Evolutionary conservation across 257 asterid genomes (phyloP), one percentile per base, ranked within the genome.

Genomic region (Nicotiana otophora): DNA sequence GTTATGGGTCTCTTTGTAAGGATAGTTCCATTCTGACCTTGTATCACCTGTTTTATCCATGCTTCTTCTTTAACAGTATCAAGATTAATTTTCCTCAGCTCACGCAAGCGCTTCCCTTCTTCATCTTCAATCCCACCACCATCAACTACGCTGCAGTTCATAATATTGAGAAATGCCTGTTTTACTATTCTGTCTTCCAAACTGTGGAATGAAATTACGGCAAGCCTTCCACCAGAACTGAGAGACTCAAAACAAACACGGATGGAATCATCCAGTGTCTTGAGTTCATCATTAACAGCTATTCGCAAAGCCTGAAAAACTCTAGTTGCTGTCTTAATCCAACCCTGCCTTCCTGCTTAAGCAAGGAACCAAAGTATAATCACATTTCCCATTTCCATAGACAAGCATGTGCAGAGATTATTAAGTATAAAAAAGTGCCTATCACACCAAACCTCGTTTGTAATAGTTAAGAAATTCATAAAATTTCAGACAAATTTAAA

Each of bases 281-380:
- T 92, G 62, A 96, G 98, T 88, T 96, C 98, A 80, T 96, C 98
- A 51, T 96, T 94, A 19, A 96, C 99, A 61, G 98, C 98, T 90
- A 96, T 96, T 78, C 99, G 82, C 65, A 96, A 84, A 54, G 97
- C 99, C 85, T 96, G 99, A 82, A 96, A 96, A 20, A 96, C 98
- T 61, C 99, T 89, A 83, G 93, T 92, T 3, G 99, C 98, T 2
- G 98, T 96, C 90, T 96, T 96, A 30, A 96, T 96, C 99, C 99
- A 96, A 74, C 99, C 99, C 83, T 96, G 98, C 86, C 98, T 93
- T 28, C 97, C 97, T 86, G 97, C 97, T 94, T 94, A 66, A 65
- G 72, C 77, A 36, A 46, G 53, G 42, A 15, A 26, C 23, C 46
- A 46, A 81, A 75, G 63, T 7, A 75, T 51, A 28, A 75, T 75